phyloP scores from a whole-genome alignment of 2,329 filamentous ascomycete genomes.

The Purpureocillium takamizusanense region DNA sequence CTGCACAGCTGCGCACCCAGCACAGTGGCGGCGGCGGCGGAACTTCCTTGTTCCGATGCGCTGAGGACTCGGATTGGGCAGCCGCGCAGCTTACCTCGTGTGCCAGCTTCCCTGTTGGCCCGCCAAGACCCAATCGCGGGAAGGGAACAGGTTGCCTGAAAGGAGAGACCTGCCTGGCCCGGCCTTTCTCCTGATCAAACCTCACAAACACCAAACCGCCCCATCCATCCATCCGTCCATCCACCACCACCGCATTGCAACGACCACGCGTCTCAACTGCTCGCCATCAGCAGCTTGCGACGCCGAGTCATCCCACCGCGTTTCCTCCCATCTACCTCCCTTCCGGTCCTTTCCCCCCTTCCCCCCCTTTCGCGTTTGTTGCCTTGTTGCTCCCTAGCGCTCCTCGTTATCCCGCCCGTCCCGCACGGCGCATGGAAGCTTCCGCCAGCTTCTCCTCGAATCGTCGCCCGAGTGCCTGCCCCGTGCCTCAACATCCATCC shows the following conservation, averaged over 20 bases:
- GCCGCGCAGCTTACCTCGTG: background rate
- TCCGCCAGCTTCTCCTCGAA: slow-evolving; percentile 14
- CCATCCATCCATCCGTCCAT: slow-evolving; percentile 4
- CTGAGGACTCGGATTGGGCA: slow-evolving; percentile 3
- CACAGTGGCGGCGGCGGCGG: slow-evolving; percentile 2
- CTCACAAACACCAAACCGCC: slow-evolving; percentile 9
- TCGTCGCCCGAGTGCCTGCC: slow-evolving; percentile 13
- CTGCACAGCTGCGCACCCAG: too few species aligned
- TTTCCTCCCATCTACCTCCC: slow-evolving; percentile 1
- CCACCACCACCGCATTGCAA: slow-evolving; percentile 1
- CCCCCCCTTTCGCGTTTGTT: slow-evolving; percentile 4
- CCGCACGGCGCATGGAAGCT: slow-evolving; percentile 30
- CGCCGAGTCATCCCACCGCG: slow-evolving; percentile 6
- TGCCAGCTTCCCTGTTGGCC: background rate
- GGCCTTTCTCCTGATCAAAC: slow-evolving; percentile 9
- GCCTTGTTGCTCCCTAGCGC: slow-evolving; percentile 11
- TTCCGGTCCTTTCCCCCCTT: slow-evolving; percentile 6
- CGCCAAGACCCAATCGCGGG: slow-evolving; percentile 5
- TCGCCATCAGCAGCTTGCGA: slow-evolving; percentile 16
- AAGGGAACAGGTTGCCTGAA: slow-evolving; percentile 23
- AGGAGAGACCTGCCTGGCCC: slow-evolving; percentile 11
- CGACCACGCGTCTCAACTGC: slow-evolving; percentile 14
- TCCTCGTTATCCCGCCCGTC: slow-evolving; percentile 11
- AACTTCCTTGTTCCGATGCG: slow-evolving; percentile 4
- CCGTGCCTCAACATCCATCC: slow-evolving; percentile 3